phyloP scores from a whole-genome alignment of 345 rosid genomes.

The Populus simonii region DNA sequence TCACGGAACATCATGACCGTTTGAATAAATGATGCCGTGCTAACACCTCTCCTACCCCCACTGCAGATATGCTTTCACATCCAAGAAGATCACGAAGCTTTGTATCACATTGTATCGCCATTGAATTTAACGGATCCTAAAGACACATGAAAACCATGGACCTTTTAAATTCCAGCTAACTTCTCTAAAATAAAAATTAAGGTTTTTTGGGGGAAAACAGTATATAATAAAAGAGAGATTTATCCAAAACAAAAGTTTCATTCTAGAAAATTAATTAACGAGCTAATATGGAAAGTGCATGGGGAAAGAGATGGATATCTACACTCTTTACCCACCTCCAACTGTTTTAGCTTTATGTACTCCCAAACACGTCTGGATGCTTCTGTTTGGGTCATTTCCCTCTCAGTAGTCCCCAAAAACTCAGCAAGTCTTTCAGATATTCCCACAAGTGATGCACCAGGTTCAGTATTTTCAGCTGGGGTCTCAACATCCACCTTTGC shows the following conservation, averaged over 20 bases:
- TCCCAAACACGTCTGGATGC: conserved; percentile 70
- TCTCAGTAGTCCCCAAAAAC: conserved; percentile 64
- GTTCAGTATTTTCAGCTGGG: conserved; percentile 42
- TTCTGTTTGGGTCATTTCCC: conserved; percentile 60
- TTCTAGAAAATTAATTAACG: neutral
- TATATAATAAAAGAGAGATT: neutral
- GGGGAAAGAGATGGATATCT: neutral
- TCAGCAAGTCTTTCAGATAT: conserved; percentile 82
- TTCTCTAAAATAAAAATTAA: neutral
- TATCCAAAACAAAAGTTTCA: neutral
- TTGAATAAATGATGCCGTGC: conserved; percentile 65
- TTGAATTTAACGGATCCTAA: conserved; percentile 72
- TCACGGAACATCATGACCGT: conserved; percentile 45
- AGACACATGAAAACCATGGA: conserved; percentile 14
- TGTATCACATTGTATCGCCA: conserved; percentile 75
- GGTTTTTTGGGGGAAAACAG: neutral
- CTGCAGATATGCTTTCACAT: conserved; percentile 81
- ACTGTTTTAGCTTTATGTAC: conserved; percentile 58
- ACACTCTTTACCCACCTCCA: conserved; percentile 56
- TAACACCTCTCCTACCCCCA: conserved; percentile 68
- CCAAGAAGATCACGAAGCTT: conserved; percentile 80
- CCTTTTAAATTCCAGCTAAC: conserved; percentile 1
- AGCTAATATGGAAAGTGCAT: neutral
- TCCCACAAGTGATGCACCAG: conserved; percentile 37
- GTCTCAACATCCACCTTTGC: conserved; percentile 59